Evolutionary conservation across 495 filamentous ascomycete species (phyloP), one percentile per base, ranked within the genome.

Genomic region (Glarea lozoyensis): DNA sequence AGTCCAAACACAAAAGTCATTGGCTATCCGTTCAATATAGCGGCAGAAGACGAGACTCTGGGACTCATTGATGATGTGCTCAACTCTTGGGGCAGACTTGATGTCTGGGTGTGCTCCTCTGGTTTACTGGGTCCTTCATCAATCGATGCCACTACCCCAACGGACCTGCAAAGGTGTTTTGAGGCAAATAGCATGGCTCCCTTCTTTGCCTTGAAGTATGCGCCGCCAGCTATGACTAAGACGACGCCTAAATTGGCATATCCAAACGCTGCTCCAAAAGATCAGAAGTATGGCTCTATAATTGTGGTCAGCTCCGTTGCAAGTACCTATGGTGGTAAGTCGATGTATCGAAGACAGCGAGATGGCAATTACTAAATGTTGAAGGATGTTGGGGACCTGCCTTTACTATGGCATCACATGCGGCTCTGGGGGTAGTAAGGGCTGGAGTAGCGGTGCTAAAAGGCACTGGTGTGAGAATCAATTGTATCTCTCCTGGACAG

Each of bases 161-260:
- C 56, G 7, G 72, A 75, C 53, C 53, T 79, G 29, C 62, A 64
- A 35, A 70, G 68, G 30, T 69, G 67, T 48, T 73, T 79, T 56
- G 71, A 75, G 47, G 70, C 70, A 1, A 76, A 78, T 51, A 63
- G 62, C 32, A 62, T 78, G 47, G 74, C 74, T 10, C 72, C 76
- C 2, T 78, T 81, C 56, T 81, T 75, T 55, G 76, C 75, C 4
- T 59, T 79, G 38, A 79, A 78, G 50, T 76, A 79, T 52, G 73
- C 74, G 0, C 76, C 75, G 3, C 66, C 74, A 7, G 76, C 76
- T 2, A 81, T 81, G 76, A 67, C 50, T 16, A 81, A 81, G 55
- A 40, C 63, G 40, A 70, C 66, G 1, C 63, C 64, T 17, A 69
- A 67, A 42, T 60, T 66, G 27, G 63, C 62, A 17, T 81, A 81